Percentiles rank a stretch among this genome's conserved stretches.
Conservation (phyloP, 306 rosid species). For the Macrotyloma uniflorum region DNA sequence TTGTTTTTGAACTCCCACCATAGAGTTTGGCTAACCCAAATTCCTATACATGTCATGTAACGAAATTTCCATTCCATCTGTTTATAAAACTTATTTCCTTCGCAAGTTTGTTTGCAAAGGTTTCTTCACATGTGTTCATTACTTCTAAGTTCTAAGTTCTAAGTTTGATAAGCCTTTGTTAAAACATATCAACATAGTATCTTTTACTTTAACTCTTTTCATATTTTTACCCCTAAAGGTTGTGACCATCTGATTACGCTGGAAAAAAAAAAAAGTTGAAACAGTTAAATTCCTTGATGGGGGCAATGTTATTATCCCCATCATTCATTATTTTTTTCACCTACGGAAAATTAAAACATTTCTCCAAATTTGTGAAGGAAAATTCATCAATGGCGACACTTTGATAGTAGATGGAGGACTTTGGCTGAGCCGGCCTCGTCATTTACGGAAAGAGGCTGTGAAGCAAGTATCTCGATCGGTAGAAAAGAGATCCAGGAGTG, state of each 20-base stretch:
- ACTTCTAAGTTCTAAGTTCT: neutral
- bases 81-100: neutral
- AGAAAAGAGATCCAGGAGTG: slow-evolving; percentile 74
- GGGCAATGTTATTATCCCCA: neutral
- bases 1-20: neutral
- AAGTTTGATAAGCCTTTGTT: neutral
- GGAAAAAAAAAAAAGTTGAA: neutral
- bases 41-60: neutral
- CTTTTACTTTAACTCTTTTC: neutral
- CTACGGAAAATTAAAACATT: neutral
- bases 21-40: neutral
- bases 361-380: slow-evolving; percentile 61
- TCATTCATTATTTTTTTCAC: neutral
- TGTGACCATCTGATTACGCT: neutral
- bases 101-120: neutral
- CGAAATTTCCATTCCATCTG: slow-evolving; percentile 9
- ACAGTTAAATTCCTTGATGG: neutral
- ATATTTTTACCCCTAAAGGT: neutral
- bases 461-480: slow-evolving; percentile 76
- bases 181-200: slow-evolving; percentile 3
- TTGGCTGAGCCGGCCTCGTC: slow-evolving; percentile 92
- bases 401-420: slow-evolving; percentile 81
- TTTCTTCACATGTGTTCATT: slow-evolving; percentile 1
- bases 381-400: slow-evolving; percentile 73
- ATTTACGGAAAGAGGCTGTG: slow-evolving; percentile 76